Evolutionary conservation across 2,329 filamentous ascomycete genomes (phyloP), one percentile per base, ranked within the genome.

Genomic region (Cylindrodendrum hubeiense): DNA sequence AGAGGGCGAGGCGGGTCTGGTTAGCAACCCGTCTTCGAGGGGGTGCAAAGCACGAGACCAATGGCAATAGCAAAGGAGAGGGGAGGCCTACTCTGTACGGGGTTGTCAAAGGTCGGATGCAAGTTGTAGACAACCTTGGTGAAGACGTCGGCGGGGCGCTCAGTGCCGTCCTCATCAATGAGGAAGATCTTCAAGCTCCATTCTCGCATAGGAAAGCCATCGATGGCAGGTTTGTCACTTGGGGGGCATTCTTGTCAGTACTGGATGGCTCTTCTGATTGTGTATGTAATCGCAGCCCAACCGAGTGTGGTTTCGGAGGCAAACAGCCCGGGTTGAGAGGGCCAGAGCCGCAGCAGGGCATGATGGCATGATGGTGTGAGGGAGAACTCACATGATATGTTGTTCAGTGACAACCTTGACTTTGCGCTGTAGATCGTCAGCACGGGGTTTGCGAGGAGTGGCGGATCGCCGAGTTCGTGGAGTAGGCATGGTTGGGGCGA

Each of bases 401-500:
- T 98, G 95, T 84, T 96, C 91, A 55, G 96, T 98, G 73, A 98
- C 88, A 83, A 99, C 89, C 88, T 95, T 97, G 82, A 99, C 87
- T 77, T 90, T 93, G 77, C 96, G 90, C 88, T 98, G 92, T 76
- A 91, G 9, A 34, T 60, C 55, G 73, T 80, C 74, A 79, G 78
- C 53, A 58, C 64, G 66, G 10, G 55, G 43, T 62, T 60, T 71
- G 61, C 64, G 63, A 19, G 69, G 47, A 26, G 49, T 59, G 54
- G 67, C 41, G 50, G 62, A 33, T 64, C 67, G 64, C 28, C 66
- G 63, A 60, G 69, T 51, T 55, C 65, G 54, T 33, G 50, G 34
- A 19, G 46, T 63, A 47, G 68, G 63, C 68, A 75, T 72, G 21
- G 41, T 10, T 28, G 13, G 13, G 46, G 33, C 53, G 53, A 17